Evolutionary conservation across 2,329 filamentous ascomycete genomes (phyloP), one percentile per base, ranked within the genome.

Genomic region (Ustulina deusta): DNA sequence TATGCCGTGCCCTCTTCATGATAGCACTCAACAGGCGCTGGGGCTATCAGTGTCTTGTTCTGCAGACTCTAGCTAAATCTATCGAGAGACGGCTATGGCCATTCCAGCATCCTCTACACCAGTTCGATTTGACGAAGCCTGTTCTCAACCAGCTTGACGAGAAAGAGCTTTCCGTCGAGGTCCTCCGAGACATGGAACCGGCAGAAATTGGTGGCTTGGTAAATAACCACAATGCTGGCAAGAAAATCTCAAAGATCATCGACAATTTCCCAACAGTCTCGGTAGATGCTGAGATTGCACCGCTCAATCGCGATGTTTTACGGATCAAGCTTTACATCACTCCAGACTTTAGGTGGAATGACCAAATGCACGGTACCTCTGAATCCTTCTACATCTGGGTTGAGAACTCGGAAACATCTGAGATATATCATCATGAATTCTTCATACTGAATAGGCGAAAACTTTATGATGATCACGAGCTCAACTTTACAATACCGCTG

Each of bases 381-480:
- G 96, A 99, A 76, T 95, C 95, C 3, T 99, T 97, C 81, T 99
- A 97, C 87, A 91, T 99, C 65, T 99, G 96, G 97, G 95, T 99
- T 2, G 96, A 99, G 79, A 97, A 98, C 78, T 97, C 95, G 0
- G 96, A 98, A 74, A 97, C 94, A 0, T 94, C 93, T 0, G 94
- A 98, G 79, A 98, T 99, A 46, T 98, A 97, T 75, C 96, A 99
- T 75, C 93, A 98, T 72, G 96, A 99, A 78, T 97, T 91, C 80
- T 98, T 99, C 81, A 96, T 99, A 64, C 85, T 99, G 6, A 97
- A 90, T 69, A 87, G 94, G 70, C 93, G 89, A 79, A 97, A 97
- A 84, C 85, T 99, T 2, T 89, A 97, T 72, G 94, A 98, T 77
- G 93, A 96, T n/a, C 96, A 99, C 74, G 96, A 99, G 80, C 87